Percentiles rank a stretch among this genome's conserved stretches.
Conservation (phyloP, 495 filamentous ascomycete genomes). For the Neurospora sublineolata region DNA sequence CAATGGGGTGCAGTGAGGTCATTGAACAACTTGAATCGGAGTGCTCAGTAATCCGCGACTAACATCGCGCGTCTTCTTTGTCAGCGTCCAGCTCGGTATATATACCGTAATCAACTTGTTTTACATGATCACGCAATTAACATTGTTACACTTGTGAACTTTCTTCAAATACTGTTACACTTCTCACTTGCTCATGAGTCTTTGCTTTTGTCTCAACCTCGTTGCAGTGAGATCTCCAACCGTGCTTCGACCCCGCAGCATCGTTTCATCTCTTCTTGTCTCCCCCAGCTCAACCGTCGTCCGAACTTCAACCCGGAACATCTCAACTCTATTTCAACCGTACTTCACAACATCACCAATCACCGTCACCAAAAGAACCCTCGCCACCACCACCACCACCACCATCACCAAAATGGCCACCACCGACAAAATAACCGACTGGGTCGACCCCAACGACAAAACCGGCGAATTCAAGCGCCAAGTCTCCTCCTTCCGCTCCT, state of each 20-base stretch:
- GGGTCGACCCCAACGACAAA: slow-evolving; percentile 62
- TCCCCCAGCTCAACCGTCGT: neutral
- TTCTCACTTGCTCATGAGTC: neutral
- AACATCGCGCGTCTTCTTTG: neutral
- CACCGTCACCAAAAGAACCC: neutral
- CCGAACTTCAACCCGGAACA: neutral
- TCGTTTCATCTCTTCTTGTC: neutral
- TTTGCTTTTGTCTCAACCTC: neutral
- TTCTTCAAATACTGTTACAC: neutral
- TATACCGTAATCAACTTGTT: neutral
- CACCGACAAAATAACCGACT: slow-evolving; percentile 57
- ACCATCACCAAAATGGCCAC: slow-evolving; percentile 5
- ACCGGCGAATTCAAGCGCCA: slow-evolving; percentile 85
- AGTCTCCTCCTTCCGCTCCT: slow-evolving; percentile 57
- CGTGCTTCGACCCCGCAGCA: neutral
- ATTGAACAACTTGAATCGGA: neutral
- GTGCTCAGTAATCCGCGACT: neutral
- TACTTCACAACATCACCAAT: neutral
- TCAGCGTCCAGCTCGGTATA: neutral
- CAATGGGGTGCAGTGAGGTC: neutral
- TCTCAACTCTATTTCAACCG: neutral
- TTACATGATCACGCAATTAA: neutral
- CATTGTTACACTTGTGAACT: neutral
- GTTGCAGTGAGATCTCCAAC: neutral
- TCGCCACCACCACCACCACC: neutral